Percentiles rank a stretch among this genome's conserved stretches.
phyloP scores from a whole-genome alignment of 1,284 basidiomycete species.

The Gomphus bonarii region DNA sequence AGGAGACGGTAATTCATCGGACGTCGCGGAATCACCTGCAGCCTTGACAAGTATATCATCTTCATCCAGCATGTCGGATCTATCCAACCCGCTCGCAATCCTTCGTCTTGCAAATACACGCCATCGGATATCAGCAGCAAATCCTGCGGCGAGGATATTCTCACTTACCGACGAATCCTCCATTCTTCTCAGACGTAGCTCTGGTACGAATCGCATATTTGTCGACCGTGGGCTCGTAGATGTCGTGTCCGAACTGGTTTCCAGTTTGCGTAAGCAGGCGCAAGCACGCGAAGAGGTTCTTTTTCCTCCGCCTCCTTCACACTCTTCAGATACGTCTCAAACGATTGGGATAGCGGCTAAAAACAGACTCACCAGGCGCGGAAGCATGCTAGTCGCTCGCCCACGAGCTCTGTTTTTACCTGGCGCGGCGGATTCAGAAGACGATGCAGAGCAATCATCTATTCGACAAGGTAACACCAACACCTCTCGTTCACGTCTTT shows the following conservation, averaged over 20 bases:
- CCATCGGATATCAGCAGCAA: conserved; percentile 9
- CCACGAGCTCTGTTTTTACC: conserved; percentile 28
- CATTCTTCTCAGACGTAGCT: conserved; percentile 60
- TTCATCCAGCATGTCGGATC: not conserved
- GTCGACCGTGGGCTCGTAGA: conserved; percentile 61
- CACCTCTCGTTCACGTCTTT: not conserved
- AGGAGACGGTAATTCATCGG: not conserved
- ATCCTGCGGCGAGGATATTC: conserved; percentile 19
- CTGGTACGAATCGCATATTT: conserved; percentile 52
- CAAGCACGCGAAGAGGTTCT: conserved; percentile 50
- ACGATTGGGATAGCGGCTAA: conserved; percentile 41
- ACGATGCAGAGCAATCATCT: not conserved
- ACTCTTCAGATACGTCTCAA: conserved; percentile 35
- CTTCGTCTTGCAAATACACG: conserved; percentile 11
- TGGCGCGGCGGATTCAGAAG: not conserved
- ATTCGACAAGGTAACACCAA: not conserved
- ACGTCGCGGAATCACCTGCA: conserved; percentile 4
- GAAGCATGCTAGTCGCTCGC: conserved; percentile 53
- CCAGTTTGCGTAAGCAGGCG: conserved; percentile 50
- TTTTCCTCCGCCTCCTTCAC: conserved; percentile 25
- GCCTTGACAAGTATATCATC: not conserved
- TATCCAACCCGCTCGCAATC: not conserved
- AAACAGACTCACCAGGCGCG: conserved; percentile 48
- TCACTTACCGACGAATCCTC: conserved; percentile 39
- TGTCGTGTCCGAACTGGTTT: conserved; percentile 53